Conservation (phyloP, 2,329 filamentous ascomycete species). For the Sarocladium strictum region DNA sequence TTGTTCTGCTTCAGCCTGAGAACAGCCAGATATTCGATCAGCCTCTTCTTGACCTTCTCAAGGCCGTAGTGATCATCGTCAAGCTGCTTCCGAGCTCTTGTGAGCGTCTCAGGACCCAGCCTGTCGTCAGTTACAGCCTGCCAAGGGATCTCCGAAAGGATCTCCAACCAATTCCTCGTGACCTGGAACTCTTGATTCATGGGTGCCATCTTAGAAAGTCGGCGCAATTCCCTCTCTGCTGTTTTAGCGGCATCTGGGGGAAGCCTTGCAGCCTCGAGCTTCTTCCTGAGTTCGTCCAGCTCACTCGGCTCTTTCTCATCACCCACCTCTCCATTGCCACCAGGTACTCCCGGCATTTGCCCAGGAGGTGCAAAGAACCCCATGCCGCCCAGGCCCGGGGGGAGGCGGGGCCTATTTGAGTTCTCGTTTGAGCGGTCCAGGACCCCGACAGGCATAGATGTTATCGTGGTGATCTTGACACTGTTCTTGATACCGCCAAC, state of each 20-base stretch:
- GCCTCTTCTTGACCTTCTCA: conserved; percentile 92
- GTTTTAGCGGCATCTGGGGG: conserved; percentile 81
- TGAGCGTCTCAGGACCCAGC: conserved; percentile 73
- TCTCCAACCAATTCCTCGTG: conserved; percentile 88
- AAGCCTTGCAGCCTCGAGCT: conserved; percentile 73
- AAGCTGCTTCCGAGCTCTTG: conserved; percentile 77
- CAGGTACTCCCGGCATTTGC: conserved; percentile 34
- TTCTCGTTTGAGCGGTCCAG: conserved; percentile 45
- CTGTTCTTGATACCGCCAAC: conserved; percentile 79
- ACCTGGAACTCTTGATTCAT: conserved; percentile 96
- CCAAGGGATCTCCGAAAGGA: conserved; percentile 91
- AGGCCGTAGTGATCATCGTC: conserved; percentile 95
- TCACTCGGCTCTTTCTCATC: conserved; percentile 84
- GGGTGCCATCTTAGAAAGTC: conserved; percentile 91
- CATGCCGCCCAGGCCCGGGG: conserved; percentile 34
- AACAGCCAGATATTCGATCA: conserved; percentile 95
- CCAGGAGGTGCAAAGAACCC: conserved; percentile 26
- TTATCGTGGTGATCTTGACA: conserved; percentile 76
- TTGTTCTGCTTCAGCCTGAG: conserved; percentile 88
- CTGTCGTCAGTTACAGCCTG: conserved; percentile 76
- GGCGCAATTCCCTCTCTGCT: conserved; percentile 82
- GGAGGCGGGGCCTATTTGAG: conserved; percentile 15
- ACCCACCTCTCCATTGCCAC: conserved; percentile 40
- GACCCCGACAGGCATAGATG: conserved; percentile 57
- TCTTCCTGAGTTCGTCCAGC: conserved; percentile 84